phyloP scores from a whole-genome alignment of 2,329 filamentous ascomycete genomes.

The Talaromyces piceae region DNA sequence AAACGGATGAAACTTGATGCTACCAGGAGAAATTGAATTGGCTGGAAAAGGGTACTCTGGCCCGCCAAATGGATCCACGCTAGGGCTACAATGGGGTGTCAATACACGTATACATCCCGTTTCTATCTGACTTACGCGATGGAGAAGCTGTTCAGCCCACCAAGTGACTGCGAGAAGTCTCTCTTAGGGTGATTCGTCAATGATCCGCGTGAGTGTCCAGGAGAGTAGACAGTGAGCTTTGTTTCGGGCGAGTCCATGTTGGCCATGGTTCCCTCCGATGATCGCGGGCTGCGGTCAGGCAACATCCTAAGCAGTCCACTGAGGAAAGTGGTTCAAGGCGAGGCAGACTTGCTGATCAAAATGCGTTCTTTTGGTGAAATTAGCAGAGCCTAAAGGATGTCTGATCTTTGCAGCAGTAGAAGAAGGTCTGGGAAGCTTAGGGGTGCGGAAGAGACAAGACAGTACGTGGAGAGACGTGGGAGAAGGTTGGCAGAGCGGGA shows the following conservation, averaged over 20 bases:
- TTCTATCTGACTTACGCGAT: slow-evolving; percentile 4
- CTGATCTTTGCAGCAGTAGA: background rate
- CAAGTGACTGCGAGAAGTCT: background rate
- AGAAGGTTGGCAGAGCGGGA: background rate
- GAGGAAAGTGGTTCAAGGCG: background rate
- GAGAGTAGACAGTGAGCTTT: slow-evolving; percentile 56
- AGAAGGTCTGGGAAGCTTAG: background rate
- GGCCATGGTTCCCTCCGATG: slow-evolving; percentile 47
- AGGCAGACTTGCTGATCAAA: background rate
- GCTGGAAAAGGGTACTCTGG: slow-evolving; percentile 14
- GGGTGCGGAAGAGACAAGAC: background rate
- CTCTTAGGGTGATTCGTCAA: slow-evolving; percentile 12
- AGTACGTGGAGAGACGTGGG: background rate
- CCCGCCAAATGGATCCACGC: slow-evolving; percentile 25
- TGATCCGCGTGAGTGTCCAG: slow-evolving; percentile 47
- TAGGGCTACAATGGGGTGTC: slow-evolving; percentile 12
- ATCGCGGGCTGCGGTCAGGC: slow-evolving; percentile 24
- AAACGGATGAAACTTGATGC: slow-evolving; percentile 54
- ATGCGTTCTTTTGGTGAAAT: background rate
- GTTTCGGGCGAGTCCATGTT: slow-evolving; percentile 59
- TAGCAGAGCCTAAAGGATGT: background rate
- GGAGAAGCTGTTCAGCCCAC: slow-evolving; percentile 1
- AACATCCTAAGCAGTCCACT: slow-evolving; percentile 1
- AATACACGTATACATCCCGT: background rate
- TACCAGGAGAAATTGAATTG: slow-evolving; percentile 54